These are phyloP conservation scores for Vitis hybrid DNA, from an alignment of 177 flowering plant species.

Conservation along the genomic window DNA sequence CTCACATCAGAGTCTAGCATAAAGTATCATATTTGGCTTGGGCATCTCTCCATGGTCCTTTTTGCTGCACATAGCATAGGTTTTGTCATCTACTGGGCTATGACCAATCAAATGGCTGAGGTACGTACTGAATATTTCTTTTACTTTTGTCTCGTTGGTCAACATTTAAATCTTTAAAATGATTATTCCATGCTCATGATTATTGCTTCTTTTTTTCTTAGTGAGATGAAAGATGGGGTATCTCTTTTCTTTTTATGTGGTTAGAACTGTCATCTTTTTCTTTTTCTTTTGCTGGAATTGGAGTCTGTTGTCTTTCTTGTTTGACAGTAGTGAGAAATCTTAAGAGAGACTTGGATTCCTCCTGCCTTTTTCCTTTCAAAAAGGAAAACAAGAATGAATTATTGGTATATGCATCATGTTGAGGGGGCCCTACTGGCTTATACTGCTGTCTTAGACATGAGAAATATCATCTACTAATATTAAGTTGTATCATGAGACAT, in stretches of 20 bases:
- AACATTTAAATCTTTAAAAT: not conserved
- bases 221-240: not conserved
- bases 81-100: slow-evolving; percentile 40
- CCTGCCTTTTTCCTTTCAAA: not conserved
- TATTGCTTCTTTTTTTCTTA: not conserved
- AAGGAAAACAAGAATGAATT: not conserved
- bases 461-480: not conserved
- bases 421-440: not conserved
- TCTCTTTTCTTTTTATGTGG: not conserved
- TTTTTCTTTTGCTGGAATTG: too few species aligned
- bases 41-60: slow-evolving; percentile 31
- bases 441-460: not conserved
- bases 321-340: not conserved
- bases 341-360: not conserved
- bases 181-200: not conserved
- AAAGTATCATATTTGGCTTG: slow-evolving; percentile 56
- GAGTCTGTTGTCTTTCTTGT: not conserved
- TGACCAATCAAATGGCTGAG: slow-evolving; percentile 35
- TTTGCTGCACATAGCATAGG: slow-evolving; percentile 34
- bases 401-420: not conserved
- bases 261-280: not conserved
- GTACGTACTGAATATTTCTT: slow-evolving; percentile 14
- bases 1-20: slow-evolving; percentile 43
- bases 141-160: not conserved
- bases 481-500: too few species aligned